Base-by-base conservation (phyloP, 148 eudicot genomes). In the Cornus controversa region DNA sequence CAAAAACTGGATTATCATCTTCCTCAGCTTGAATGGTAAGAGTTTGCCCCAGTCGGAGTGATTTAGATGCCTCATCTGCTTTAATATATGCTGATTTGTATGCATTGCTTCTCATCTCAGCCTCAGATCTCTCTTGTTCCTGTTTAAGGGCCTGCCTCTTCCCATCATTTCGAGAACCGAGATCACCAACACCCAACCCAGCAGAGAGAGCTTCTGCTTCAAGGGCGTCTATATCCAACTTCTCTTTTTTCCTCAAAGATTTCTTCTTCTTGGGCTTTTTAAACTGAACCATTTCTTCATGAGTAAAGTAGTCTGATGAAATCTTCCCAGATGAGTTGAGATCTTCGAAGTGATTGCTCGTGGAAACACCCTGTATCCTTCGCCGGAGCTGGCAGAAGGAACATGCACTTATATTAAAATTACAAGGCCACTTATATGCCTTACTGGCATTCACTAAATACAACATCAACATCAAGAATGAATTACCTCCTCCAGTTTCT, bases 251-350 rank as follows among this genome's bases (percentile, higher is more conserved):
- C 79, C 99, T 88, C 76, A 96, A 72, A 23, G 99, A 96, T 81
- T 96, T 96, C 87, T 91, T 96, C 75, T 96, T 96, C 91, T 96
- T 96, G 71, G 99, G 98, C 87, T 93, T 95, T 75, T 88, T 96
- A 76, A 96, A 96, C 80, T 90, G 79, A 73, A 90, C 82, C 94
- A 96, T 93, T 80, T 96, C 99, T 80, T 96, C 98, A 71, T 86
- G 83, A 57, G 98, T 93, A 68, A 84, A 96, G 74, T 91, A 96
- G 75, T 96, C 99, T 69, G 99, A 86, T 64, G 91, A 75, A 16
- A 86, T 77, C 73, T 83, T 85, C 42, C 76, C 91, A 69, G 88
- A 78, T 29, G 93, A 82, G 65, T 50, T 88, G 66, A 96, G 88
- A 81, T 93, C 91, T 86, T 93, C 93, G 77, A 82, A 84, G 34